phyloP scores from a whole-genome alignment of 176 grass and related monocot genomes.

The Eragrostis nindensis region DNA sequence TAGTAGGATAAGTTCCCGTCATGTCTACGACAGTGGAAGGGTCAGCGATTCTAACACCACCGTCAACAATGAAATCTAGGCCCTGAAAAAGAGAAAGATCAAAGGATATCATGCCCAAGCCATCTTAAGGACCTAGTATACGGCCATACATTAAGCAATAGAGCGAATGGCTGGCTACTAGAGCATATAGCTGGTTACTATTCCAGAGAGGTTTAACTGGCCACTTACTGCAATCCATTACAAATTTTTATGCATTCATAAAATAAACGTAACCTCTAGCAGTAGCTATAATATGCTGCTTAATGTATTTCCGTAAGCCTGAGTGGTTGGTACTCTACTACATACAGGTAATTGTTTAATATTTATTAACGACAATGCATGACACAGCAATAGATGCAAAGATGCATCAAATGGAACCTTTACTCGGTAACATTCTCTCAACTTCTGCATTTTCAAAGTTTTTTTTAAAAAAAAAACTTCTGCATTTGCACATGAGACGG shows the following conservation, averaged over 20 bases:
- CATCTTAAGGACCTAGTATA: background rate
- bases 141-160: background rate
- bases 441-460: too few relatives aligned
- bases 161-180: background rate
- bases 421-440: background rate
- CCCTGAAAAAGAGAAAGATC: constrained; percentile 56
- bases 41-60: constrained; percentile 79
- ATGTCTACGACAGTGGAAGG: constrained; percentile 98
- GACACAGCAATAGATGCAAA: background rate
- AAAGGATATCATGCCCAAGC: constrained; percentile 13
- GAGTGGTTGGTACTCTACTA: background rate
- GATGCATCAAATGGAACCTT: background rate
- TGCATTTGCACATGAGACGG: background rate
- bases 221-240: background rate
- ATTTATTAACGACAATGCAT: constrained; percentile 2
- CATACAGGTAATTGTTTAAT: background rate
- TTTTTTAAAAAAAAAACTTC: too few relatives aligned
- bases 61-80: constrained; percentile 95
- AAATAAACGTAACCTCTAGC: background rate
- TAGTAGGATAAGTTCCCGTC: constrained; percentile 69
- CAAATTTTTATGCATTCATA: background rate
- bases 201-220: constrained; percentile 16
- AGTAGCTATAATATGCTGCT: background rate
- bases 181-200: background rate
- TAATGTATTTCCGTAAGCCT: background rate